A percentile compares a stretch with the other conserved stretches of the same genome.
These are phyloP conservation scores for Chloranthus sessilifolius DNA, from an alignment of 164 flowering plant species.

Conservation along the genomic window DNA sequence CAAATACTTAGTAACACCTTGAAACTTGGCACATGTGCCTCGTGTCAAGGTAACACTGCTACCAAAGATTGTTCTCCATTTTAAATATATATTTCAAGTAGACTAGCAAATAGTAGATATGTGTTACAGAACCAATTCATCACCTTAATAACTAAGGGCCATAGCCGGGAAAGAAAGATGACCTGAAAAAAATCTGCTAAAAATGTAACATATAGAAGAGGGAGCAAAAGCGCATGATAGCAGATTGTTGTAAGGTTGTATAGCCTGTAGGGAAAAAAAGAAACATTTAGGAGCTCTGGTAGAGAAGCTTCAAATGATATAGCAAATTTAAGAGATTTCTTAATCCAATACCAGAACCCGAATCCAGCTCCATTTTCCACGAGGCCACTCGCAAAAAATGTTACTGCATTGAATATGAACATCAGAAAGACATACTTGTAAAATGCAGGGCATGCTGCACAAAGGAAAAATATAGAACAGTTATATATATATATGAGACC, in stretches of 20 bases:
- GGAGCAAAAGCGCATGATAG: constrained; percentile 81
- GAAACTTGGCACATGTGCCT: too few relatives aligned
- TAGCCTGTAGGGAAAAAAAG: constrained; percentile 66
- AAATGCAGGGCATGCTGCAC: constrained; percentile 79
- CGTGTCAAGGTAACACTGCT: too few relatives aligned
- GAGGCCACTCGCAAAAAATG: constrained; percentile 49
- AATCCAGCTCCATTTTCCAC: constrained; percentile 48
- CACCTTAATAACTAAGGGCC: too few relatives aligned
- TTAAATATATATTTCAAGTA: too few relatives aligned
- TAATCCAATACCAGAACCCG: constrained; percentile 53
- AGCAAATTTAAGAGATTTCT: not conserved
- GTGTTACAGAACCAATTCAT: too few relatives aligned
- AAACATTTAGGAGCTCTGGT: too few relatives aligned
- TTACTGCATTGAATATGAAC: constrained; percentile 50
- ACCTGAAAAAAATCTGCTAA: constrained; percentile 96
- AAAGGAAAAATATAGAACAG: too few relatives aligned
- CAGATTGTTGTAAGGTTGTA: constrained; percentile 47
- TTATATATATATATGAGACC: too few relatives aligned
- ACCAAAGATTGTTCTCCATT: too few relatives aligned
- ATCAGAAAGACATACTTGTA: constrained; percentile 59
- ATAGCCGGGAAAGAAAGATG: constrained; percentile 9
- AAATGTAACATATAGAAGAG: constrained; percentile 67
- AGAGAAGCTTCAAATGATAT: too few relatives aligned
- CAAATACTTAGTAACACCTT: too few relatives aligned
- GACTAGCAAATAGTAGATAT: too few relatives aligned